These are phyloP conservation scores for Polytrichum formosum DNA, from an alignment of 225 moss, liverwort and hornwort genomes.

Conservation along the genomic window DNA sequence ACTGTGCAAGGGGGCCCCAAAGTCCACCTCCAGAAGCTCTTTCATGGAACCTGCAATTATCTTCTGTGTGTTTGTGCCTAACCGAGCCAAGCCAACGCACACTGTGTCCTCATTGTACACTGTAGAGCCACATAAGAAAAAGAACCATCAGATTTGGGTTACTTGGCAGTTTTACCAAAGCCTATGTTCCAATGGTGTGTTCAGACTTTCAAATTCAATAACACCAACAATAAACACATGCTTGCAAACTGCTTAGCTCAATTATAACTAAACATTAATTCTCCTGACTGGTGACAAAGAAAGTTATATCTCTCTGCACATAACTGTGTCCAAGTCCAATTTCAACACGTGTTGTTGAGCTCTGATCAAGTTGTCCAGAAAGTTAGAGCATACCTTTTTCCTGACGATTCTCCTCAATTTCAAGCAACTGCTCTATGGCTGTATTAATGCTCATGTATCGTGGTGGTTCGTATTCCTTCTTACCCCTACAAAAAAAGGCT, in stretches of 20 bases:
- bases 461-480: conserved; percentile 86
- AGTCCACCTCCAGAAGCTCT: conserved; percentile 66
- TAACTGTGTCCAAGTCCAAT: too few species aligned
- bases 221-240: background rate
- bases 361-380: background rate
- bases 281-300: too few species aligned
- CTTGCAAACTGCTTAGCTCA: background rate
- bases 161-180: too few species aligned
- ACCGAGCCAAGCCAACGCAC: conserved; percentile 81
- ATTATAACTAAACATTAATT: too few species aligned
- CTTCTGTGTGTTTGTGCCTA: conserved; percentile 82
- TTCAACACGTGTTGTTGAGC: too few species aligned
- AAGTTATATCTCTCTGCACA: too few species aligned
- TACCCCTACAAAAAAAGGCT: conserved; percentile 51
- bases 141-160: background rate
- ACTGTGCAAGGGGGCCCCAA: conserved; percentile 85
- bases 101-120: conserved; percentile 72
- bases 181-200: too few species aligned
- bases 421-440: conserved; percentile 92
- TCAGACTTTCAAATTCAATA: background rate
- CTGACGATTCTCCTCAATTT: conserved; percentile 67
- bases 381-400: conserved; percentile 58
- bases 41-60: conserved; percentile 82
- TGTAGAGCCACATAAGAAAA: conserved; percentile 20
- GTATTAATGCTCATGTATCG: conserved; percentile 94